Conservation (phyloP, 805 yeast species). For the Sungouiella blattae region DNA sequence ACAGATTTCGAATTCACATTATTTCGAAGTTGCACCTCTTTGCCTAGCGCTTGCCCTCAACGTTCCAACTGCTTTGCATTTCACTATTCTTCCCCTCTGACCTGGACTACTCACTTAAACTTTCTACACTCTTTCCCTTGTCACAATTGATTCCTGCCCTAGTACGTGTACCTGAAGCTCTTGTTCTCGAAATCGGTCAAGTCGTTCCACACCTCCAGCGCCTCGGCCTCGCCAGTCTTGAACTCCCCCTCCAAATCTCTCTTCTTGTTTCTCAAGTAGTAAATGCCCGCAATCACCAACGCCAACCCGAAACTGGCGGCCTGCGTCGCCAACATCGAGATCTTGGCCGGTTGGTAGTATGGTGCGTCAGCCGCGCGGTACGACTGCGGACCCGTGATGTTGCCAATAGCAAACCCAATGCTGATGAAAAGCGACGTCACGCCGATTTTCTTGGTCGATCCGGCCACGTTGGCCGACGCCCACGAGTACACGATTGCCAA, state of each 20-base stretch:
- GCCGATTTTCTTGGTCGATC: slow-evolving; percentile 68
- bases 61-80: no score
- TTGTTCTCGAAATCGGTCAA: slow-evolving; percentile 12
- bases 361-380: slow-evolving; percentile 55
- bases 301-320: slow-evolving; percentile 43
- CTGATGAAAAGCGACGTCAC: slow-evolving; percentile 54
- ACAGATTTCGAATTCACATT: no score
- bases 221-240: slow-evolving; percentile 2
- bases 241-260: not conserved
- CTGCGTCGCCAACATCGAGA: slow-evolving; percentile 51
- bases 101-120: no score
- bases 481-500: slow-evolving; percentile 10
- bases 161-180: slow-evolving; percentile 7
- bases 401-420: slow-evolving; percentile 63
- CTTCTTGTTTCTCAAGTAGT: slow-evolving; percentile 6
- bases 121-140: not conserved
- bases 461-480: slow-evolving; percentile 50
- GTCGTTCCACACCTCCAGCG: slow-evolving; percentile 11
- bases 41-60: no score
- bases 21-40: no score
- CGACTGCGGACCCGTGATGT: slow-evolving; percentile 65
- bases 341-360: slow-evolving; percentile 55
- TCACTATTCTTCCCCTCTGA: no score
- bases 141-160: not conserved
- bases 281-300: slow-evolving; percentile 13